Evolutionary conservation across 192 early-diverging fungal genomes (phyloP).

Genomic region (Coemansia javaensis): DNA sequence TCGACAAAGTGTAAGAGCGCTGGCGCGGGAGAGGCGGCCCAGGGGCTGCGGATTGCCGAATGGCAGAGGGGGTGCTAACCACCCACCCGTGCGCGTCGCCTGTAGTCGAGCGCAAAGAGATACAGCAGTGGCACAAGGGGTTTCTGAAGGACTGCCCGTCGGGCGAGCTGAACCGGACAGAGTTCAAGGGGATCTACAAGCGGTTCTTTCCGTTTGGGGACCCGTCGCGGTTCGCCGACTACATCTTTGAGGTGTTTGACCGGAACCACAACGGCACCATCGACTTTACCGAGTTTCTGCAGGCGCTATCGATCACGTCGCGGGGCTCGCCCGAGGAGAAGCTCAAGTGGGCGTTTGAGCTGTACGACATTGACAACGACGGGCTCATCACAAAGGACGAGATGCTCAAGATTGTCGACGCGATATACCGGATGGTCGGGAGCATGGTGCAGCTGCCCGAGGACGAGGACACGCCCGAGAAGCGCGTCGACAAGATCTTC

Average conservation of each 20-base stretch:
- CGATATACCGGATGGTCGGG: conserved; percentile 93
- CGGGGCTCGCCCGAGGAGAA: conserved; percentile 81
- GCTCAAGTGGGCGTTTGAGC: conserved; percentile 78
- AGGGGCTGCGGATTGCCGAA: too few relatives aligned
- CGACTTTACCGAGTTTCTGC: conserved; percentile 89
- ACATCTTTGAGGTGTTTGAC: conserved; percentile 91
- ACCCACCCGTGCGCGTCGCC: background rate
- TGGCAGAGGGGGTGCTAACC: too few relatives aligned
- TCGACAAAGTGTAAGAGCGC: conserved; percentile 76
- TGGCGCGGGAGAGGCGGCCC: background rate
- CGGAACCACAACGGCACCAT: conserved; percentile 83
- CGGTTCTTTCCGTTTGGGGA: conserved; percentile 98
- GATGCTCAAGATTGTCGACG: conserved; percentile 88
- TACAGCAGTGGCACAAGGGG: conserved; percentile 95
- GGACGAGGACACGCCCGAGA: conserved; percentile 89
- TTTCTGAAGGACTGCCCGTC: conserved; percentile 90
- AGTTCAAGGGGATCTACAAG: conserved; percentile 92
- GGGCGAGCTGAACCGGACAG: conserved; percentile 74
- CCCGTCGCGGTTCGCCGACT: conserved; percentile 81
- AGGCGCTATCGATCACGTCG: conserved; percentile 78
- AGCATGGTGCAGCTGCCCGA: conserved; percentile 83
- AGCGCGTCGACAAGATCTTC: conserved; percentile 89
- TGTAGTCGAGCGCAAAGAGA: conserved; percentile 84
- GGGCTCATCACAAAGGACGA: conserved; percentile 81
- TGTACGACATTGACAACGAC: conserved; percentile 91